Base-by-base conservation (phyloP, 768 basidiomycete species). In the Lactifluus rugatus region DNA sequence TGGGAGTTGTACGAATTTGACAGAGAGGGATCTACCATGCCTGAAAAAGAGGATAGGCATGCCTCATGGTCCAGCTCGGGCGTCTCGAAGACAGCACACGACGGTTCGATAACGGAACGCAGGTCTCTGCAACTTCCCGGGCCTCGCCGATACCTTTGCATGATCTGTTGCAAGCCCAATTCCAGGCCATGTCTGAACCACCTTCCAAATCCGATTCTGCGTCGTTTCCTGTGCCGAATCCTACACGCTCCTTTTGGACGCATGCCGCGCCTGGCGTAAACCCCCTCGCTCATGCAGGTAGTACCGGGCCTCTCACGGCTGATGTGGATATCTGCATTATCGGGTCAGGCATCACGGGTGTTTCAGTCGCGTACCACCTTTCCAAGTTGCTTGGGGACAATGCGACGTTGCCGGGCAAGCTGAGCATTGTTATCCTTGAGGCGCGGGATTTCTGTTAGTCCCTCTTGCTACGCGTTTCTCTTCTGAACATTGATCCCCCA, bases 371-470 rank as follows among this genome's bases (percentile, higher is more conserved):
- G 7, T 90, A 87, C 68, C 86, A 91, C 66, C 73, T 93, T 34
- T 73, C 81, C 3, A 72, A 75, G 51, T 37, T 60, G 16, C 36
- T 67, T 28, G 28, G 37, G 10, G 51, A 56, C 14, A 39, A 53
- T 2, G 31, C 32, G 16, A 34, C 65, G 11, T 58, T 46, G 13
- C 32, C 57, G 21, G 47, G 62, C 41, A 65, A 74, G 17, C 61
- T 80, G 45, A 81, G 72, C 31, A 75, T 84, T 0, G 81, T 84
- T 17, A 73, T 94, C 13, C 69, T 96, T 9, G 93, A 95, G 66
- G 93, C 91, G 4, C 74, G 93, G 64, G 85, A 90, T 66, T 86
- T 93, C 69, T 88, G 92, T 91, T 23, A 72, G 88, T 34, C 64
- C 75, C 48, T 3, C 21, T 31, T 13, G 44, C 9, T 8, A 13